Base-by-base conservation (phyloP, 2,329 filamentous ascomycete species). In the Phialocephala subalpina region DNA sequence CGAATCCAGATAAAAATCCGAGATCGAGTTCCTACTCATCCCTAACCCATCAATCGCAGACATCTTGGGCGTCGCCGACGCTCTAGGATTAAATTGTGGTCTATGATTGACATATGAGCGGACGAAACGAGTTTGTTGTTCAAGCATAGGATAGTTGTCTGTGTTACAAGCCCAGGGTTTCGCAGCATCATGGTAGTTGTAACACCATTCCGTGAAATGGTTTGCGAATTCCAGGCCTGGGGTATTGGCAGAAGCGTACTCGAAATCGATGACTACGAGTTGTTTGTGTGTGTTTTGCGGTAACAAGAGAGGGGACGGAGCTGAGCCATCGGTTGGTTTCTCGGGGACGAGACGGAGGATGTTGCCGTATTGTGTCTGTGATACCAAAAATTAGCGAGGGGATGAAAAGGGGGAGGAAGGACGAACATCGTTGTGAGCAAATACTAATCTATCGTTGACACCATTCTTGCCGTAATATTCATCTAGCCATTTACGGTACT, bases 151-250 rank as follows among this genome's bases (percentile, higher is more conserved):
- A 78, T 97, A 99, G 61, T 81, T 79, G 61, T 82, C 80, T 5
- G 86, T 86, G 73, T 90, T 88, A 83, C 92, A 95, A 29, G 83
- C 87, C 81, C 87, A 88, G 0, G 93, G 82, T 36, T 80, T 80
- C 33, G 82, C 81, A 2, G 87, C 79, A 76, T 96, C 90, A 77
- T 97, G 94, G 79, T 99, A 99, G 80, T 99, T 95, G 83, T 98
- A 98, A 73, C 93, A 92, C 96, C 96, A 99, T 80, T 99, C 96
- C 0, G 93, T 92, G 79, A 99, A 99, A 79, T 99, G 96, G 78
- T 99, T 99, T 65, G 94, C 96, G 77, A 99, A 98, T 78, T 99
- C 96, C 18, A 93, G 84, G 1, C 94, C 96, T 0, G 89, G 89
- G 0, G 90, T 84, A 77, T 98, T 99, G 64, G 95, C 94, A 2